Base-by-base conservation (phyloP, 148 eudicot genomes). In the Talinum fruticosum region DNA sequence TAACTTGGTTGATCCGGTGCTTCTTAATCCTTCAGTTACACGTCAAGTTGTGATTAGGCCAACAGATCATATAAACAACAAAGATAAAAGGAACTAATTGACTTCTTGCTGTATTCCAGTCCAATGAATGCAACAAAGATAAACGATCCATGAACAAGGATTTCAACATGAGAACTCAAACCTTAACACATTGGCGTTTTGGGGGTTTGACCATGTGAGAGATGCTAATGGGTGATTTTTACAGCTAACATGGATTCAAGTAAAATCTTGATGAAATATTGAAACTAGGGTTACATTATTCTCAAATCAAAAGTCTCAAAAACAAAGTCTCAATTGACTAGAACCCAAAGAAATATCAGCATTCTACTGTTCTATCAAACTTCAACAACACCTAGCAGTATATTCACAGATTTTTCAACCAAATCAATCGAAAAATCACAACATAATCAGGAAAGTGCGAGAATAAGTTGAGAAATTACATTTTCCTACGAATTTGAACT, bases 401-500 rank as follows among this genome's bases (percentile, higher is more conserved):
- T 53, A 36, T 44, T 15, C 32, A 71, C 26, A 57, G 69, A 61
- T 30, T 57, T n/a, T 6, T 61, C 33, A 8, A 71, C 10, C 80
- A 41, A 2, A 21, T 2, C 15, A 7, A 71, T 38, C 75, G 2
- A 78, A 8, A 5, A 67, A 2, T 2, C 41, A 38, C 23, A 64
- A 26, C 38, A 53, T 2, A 28, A 45, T 47, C 66, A 35, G 44
- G 7, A 4, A 1, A 54, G 10, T 45, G 37, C 24, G 21, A 37
- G 34, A 62, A 28, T 8, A 30, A 41, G n/a, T 7, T 8, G 33
- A 28, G 35, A 73, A 69, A 54, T 85, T 89, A 92, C 97, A 92
- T 92, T 80, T 92, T 92, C 81, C 85, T 85, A 2, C 94, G 92
- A 69, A 90, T 80, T 49, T 90, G 80, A 33, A 92, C 94, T 87